phyloP scores from a whole-genome alignment of 352 stramenopile genomes.

The Globisporangium recalcitrans region DNA sequence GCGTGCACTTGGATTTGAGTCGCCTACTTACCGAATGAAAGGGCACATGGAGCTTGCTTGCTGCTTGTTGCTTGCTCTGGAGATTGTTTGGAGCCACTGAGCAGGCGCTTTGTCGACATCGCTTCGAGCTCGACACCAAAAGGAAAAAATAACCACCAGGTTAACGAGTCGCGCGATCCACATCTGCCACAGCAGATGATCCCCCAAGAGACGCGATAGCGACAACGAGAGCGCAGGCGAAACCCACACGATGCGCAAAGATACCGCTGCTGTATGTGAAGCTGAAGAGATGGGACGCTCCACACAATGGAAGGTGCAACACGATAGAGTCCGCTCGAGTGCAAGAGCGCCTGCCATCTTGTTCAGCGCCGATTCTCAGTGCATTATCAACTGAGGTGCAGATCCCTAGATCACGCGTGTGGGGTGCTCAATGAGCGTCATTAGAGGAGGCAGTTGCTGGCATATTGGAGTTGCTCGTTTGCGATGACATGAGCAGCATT shows the following conservation, averaged over 20 bases:
- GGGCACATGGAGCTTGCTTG: background rate
- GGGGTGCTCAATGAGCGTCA: background rate
- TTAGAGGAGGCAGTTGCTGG: background rate
- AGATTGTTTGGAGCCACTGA: background rate
- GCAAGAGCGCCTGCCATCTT: too few species aligned
- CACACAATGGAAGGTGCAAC: conserved; percentile 1
- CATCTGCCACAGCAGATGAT: background rate
- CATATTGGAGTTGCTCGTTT: background rate
- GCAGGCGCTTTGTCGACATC: background rate
- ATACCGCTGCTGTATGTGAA: background rate
- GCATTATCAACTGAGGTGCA: background rate
- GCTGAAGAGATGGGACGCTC: background rate
- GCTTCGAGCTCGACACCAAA: conserved; percentile 1
- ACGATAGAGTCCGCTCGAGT: background rate
- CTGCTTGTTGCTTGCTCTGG: background rate
- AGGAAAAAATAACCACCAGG: conserved; percentile 6
- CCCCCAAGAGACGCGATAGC: background rate
- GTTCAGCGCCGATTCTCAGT: background rate
- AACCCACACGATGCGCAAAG: background rate
- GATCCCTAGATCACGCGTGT: background rate
- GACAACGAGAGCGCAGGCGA: background rate
- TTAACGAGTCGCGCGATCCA: background rate
- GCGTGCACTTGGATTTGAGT: conserved; percentile 10
- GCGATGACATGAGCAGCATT: too few species aligned
- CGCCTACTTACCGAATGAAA: conserved; percentile 12